phyloP scores from a whole-genome alignment of 2,329 filamentous ascomycete genomes.

The Colletotrichum noveboracense region DNA sequence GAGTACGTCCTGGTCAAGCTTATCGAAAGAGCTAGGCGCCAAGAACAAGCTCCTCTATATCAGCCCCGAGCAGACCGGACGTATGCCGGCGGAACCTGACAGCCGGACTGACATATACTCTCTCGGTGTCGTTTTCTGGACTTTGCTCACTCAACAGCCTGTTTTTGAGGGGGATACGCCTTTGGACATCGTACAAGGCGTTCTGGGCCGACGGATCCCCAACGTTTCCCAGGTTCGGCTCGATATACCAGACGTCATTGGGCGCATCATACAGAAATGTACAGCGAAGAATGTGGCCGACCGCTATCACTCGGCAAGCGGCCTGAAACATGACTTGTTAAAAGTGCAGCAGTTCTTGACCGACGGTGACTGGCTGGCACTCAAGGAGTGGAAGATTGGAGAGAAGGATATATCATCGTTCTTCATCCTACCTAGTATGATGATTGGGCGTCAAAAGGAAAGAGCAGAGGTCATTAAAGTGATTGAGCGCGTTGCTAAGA shows the following conservation, averaged over 20 bases:
- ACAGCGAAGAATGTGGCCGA: conserved; percentile 88
- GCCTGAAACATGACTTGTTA: conserved; percentile 80
- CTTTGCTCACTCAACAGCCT: conserved; percentile 77
- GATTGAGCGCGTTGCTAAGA: conserved; percentile 77
- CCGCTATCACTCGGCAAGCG: conserved; percentile 87
- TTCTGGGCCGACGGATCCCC: conserved; percentile 79
- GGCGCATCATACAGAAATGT: conserved; percentile 87
- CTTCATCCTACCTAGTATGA: conserved; percentile 81
- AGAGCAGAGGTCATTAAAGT: conserved; percentile 72
- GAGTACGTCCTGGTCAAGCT: conserved; percentile 83
- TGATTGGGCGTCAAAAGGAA: conserved; percentile 82
- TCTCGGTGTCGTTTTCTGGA: conserved; percentile 88
- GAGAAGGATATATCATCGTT: conserved; percentile 91
- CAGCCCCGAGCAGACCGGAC: conserved; percentile 91
- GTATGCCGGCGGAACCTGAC: conserved; percentile 91
- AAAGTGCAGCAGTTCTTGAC: conserved; percentile 76
- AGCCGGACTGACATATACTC: conserved; percentile 93
- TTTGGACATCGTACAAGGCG: conserved; percentile 89
- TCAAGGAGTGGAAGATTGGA: conserved; percentile 78
- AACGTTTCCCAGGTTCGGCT: conserved; percentile 77
- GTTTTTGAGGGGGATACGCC: conserved; percentile 82
- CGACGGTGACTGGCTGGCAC: conserved; percentile 73
- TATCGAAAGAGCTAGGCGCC: conserved; percentile 84
- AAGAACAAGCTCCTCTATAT: conserved; percentile 92
- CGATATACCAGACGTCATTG: conserved; percentile 84